phyloP scores from a whole-genome alignment of 352 stramenopile species.

The Globisporangium cylindrosporum region DNA sequence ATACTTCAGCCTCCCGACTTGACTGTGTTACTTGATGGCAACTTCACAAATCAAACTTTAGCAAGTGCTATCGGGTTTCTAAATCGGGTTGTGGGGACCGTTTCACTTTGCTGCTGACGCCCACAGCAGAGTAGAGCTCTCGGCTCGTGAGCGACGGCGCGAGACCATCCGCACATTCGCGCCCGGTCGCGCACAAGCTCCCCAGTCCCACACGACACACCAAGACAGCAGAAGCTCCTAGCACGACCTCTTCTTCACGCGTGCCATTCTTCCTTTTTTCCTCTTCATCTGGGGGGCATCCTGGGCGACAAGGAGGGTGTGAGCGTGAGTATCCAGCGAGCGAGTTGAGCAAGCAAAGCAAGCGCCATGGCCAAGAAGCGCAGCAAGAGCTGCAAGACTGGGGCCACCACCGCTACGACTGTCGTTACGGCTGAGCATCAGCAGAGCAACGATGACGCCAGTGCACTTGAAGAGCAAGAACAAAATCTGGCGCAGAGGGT shows the following conservation, averaged over 20 bases:
- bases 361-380: conserved; percentile 9
- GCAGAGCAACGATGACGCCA: not conserved
- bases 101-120: conserved; percentile 1
- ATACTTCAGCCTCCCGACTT: not conserved
- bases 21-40: not conserved
- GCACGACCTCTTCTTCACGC: not conserved
- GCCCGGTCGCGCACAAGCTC: not conserved
- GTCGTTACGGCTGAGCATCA: not conserved
- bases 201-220: not conserved
- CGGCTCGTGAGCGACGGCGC: not conserved
- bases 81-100: not conserved
- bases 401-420: not conserved
- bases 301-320: not conserved
- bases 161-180: conserved; percentile 5
- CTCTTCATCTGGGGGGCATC: not conserved
- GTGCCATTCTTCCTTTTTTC: not conserved
- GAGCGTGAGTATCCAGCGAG: not conserved
- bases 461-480: not conserved
- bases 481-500: not conserved
- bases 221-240: not conserved
- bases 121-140: not conserved
- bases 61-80: not conserved
- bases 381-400: conserved; percentile 11
- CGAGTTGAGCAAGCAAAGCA: not conserved
- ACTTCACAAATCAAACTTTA: not conserved